Percentiles rank a stretch among this genome's conserved stretches.
Conservation (phyloP, 2,329 filamentous ascomycete species). For the Aspergillus hiratsukae region DNA sequence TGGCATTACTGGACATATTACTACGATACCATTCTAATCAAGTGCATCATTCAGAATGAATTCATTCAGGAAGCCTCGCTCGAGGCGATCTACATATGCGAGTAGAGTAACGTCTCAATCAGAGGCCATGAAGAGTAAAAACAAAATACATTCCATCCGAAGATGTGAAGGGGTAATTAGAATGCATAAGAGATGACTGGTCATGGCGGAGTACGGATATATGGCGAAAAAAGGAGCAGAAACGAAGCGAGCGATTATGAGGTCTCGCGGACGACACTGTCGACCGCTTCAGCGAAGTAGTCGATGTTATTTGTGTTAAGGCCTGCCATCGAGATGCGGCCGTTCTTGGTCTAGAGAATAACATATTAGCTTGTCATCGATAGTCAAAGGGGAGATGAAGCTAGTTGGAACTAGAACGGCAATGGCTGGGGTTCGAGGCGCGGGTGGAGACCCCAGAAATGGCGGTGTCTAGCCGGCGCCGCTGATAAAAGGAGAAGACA, state of each 20-base stretch:
- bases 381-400: background rate
- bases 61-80: background rate
- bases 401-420: background rate
- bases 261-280: constrained; percentile 65
- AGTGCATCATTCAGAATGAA: background rate
- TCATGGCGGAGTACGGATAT: constrained; percentile 4
- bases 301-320: constrained; percentile 88
- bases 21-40: background rate
- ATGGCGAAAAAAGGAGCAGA: constrained; percentile 3
- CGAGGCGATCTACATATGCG: background rate
- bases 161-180: constrained; percentile 1
- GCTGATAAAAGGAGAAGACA: background rate
- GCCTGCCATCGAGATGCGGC: constrained; percentile 97
- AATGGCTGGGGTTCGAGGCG: background rate
- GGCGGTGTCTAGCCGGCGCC: background rate
- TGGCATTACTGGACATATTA: background rate
- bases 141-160: background rate
- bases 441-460: background rate
- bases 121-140: background rate
- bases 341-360: constrained; percentile 72
- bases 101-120: background rate
- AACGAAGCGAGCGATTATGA: constrained; percentile 13
- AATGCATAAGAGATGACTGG: background rate
- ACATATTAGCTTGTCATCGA: constrained; percentile 3
- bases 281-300: constrained; percentile 85